Percentiles rank a stretch among this genome's conserved stretches.
These are phyloP conservation scores for Metschnikowia drakensbergensis DNA, from an alignment of 805 yeast species.

Conservation along the genomic window DNA sequence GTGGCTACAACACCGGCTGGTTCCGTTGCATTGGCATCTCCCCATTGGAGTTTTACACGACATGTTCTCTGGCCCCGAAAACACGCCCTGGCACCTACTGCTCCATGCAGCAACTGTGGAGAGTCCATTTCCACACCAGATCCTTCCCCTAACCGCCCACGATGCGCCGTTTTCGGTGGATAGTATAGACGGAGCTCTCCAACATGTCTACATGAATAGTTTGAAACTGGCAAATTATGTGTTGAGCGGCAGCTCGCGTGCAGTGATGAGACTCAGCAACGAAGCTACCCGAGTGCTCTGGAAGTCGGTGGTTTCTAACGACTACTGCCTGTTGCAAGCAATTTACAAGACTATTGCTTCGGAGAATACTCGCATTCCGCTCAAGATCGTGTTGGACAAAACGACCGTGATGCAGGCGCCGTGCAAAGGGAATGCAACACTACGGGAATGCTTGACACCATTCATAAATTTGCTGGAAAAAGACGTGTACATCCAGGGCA, in stretches of 20 bases:
- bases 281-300: conserved; percentile 57
- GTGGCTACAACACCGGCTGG: conserved; percentile 68
- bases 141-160: conserved; percentile 27
- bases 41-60: conserved; percentile 74
- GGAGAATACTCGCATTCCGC: conserved; percentile 37
- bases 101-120: conserved; percentile 12
- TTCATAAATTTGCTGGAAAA: conserved; percentile 15
- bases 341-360: conserved; percentile 23
- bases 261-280: conserved; percentile 73
- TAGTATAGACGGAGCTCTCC: conserved; percentile 21
- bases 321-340: conserved; percentile 23
- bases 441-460: conserved; percentile 13
- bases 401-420: conserved; percentile 26
- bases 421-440: conserved; percentile 16
- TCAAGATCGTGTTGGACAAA: conserved; percentile 44
- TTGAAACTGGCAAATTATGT: conserved; percentile 80
- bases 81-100: conserved; percentile 35
- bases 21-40: conserved; percentile 70
- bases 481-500: conserved; percentile 31
- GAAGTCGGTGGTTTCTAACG: conserved; percentile 43
- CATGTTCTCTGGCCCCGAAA: conserved; percentile 31
- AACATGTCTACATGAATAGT: conserved; percentile 66
- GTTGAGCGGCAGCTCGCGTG: conserved; percentile 70
- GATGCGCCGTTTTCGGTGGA: background rate
- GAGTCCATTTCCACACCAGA: conserved; percentile 26